Base-by-base conservation (phyloP, 768 basidiomycete species). In the Phaeotremella fagi region DNA sequence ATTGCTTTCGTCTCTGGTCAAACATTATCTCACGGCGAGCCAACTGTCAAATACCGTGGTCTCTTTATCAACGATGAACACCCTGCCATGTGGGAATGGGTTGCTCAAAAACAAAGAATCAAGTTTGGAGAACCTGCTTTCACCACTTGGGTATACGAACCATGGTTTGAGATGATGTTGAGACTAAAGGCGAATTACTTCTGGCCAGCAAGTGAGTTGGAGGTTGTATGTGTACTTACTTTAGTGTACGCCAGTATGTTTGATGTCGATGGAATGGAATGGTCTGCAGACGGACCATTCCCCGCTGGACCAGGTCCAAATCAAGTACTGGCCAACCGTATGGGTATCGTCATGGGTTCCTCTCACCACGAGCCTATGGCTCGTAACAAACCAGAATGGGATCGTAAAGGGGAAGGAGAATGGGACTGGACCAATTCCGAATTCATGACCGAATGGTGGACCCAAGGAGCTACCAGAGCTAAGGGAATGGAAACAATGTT, bases 51-150 rank as follows among this genome's bases (percentile, higher is more conserved):
- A 64, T 86, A 83, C 61, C 80, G 85, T 28, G 85, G 82, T 14
- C 80, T 86, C 37, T 73, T 87, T 76, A 72, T 87, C 57, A 87
- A 87, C 65, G 85, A 87, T 59, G 86, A 87, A 67, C 82, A 85
- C 62, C 86, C 86, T 6, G 81, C 82, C 25, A 67, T 86, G 46
- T 81, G 82, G 58, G 82, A 81, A 60, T 87, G 86, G 86, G 85
- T 84, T 14, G 76, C 79, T 58, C 82, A 82, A 56, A 83, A 82
- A 59, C 86, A 82, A 9, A 83, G 84, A 54, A 82, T 82, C 2
- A 81, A 82, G 3, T 82, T 82, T 4, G 78, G 79, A 0, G 78
- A 79, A 18, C 80, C 81, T 2, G 82, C 84, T 1, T 85, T 86
- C 76, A 84, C 52, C 25, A 37, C 46, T 28, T 24, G 48, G 15